These are phyloP conservation scores for Pisolithus tinctorius DNA, from an alignment of 768 basidiomycete species.

Conservation along the genomic window DNA sequence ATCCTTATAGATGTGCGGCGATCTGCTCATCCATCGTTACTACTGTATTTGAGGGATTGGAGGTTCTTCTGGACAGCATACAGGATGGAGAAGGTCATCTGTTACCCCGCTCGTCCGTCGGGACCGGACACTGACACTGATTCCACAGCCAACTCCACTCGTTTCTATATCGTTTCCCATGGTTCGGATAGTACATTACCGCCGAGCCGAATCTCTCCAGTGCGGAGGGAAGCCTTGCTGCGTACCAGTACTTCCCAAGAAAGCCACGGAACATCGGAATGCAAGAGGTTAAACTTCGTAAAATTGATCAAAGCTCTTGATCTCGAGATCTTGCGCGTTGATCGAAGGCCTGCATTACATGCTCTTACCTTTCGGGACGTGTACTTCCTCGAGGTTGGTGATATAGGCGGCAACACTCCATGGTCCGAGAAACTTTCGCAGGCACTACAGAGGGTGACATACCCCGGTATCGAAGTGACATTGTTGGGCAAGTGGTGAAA, in stretches of 20 bases:
- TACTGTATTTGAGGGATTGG: conserved; percentile 52
- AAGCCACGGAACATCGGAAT: background rate
- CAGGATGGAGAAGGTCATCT: conserved; percentile 42
- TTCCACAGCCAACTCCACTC: conserved; percentile 55
- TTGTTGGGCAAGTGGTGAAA: conserved; percentile 47
- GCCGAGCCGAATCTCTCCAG: conserved; percentile 11
- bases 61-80: conserved; percentile 54
- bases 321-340: conserved; percentile 46
- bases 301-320: conserved; percentile 32
- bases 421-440: conserved; percentile 24
- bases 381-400: conserved; percentile 57
- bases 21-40: conserved; percentile 67
- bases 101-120: background rate
- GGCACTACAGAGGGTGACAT: conserved; percentile 28
- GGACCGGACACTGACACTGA: background rate
- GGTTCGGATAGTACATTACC: conserved; percentile 27
- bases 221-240: conserved; percentile 30
- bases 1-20: conserved; percentile 50
- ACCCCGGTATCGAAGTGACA: conserved; percentile 29
- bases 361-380: conserved; percentile 45
- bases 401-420: background rate
- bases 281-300: conserved; percentile 7
- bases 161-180: conserved; percentile 55
- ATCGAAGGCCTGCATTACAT: conserved; percentile 52
- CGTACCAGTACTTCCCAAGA: conserved; percentile 22